Conservation (phyloP, 495 filamentous ascomycete genomes). For the Penicillium alfredii region DNA sequence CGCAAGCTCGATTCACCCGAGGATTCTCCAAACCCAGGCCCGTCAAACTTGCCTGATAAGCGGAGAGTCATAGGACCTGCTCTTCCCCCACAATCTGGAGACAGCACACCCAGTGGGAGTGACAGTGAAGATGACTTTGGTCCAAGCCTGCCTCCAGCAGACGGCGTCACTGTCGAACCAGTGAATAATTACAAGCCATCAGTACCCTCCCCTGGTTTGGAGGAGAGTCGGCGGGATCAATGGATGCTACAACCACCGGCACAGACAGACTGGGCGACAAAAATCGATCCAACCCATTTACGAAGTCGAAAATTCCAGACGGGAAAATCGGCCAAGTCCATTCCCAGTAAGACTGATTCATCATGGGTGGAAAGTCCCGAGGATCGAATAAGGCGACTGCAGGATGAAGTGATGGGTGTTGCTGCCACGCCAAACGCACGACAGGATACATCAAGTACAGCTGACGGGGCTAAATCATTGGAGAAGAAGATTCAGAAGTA, state of each 20-base stretch:
- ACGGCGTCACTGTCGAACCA: slow-evolving; percentile 16
- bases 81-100: slow-evolving; percentile 19
- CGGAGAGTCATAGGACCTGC: slow-evolving; percentile 32
- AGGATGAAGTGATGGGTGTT: slow-evolving; percentile 81
- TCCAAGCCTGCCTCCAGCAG: slow-evolving; percentile 64
- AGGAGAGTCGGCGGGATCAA: slow-evolving; percentile 57
- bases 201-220: slow-evolving; percentile 13
- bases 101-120: slow-evolving; percentile 25
- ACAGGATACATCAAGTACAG: slow-evolving; percentile 11
- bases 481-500: slow-evolving; percentile 53
- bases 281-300: slow-evolving; percentile 79
- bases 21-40: not conserved
- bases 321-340: slow-evolving; percentile 52
- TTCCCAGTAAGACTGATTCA: slow-evolving; percentile 39
- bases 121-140: slow-evolving; percentile 68
- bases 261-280: slow-evolving; percentile 52
- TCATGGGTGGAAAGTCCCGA: slow-evolving; percentile 93
- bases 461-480: slow-evolving; percentile 24
- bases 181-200: slow-evolving; percentile 9
- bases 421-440: slow-evolving; percentile 6
- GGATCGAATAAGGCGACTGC: slow-evolving; percentile 73
- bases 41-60: too few relatives aligned
- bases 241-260: slow-evolving; percentile 93
- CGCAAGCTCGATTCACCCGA: slow-evolving; percentile 12
- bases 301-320: slow-evolving; percentile 79